A percentile compares a stretch with the other conserved stretches of the same genome.
These are phyloP conservation scores for Mrakia gelida DNA, from an alignment of 768 basidiomycete species.

Conservation along the genomic window DNA sequence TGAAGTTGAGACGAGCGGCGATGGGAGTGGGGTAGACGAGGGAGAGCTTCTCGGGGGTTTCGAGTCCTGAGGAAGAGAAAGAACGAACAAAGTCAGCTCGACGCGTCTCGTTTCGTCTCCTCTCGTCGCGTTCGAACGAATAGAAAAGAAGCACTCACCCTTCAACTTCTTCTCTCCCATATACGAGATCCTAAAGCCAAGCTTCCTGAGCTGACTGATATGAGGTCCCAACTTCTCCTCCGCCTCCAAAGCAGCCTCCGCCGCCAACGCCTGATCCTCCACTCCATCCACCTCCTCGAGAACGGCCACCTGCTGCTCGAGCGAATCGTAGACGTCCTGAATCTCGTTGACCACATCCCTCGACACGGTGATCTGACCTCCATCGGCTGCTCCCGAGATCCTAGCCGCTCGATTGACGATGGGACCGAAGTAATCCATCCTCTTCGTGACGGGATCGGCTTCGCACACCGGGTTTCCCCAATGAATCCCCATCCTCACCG, in stretches of 20 bases:
- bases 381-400: slow-evolving; percentile 73
- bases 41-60: slow-evolving; percentile 70
- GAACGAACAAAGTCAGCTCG: not conserved
- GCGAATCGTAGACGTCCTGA: slow-evolving; percentile 58
- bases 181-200: slow-evolving; percentile 65
- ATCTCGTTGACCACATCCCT: slow-evolving; percentile 63
- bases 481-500: slow-evolving; percentile 96
- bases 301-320: slow-evolving; percentile 49
- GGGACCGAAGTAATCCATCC: slow-evolving; percentile 98
- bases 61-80: slow-evolving; percentile 21
- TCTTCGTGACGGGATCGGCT: slow-evolving; percentile 78
- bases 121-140: not conserved
- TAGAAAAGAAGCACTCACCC: slow-evolving; percentile 48
- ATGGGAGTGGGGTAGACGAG: slow-evolving; percentile 72
- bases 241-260: slow-evolving; percentile 34
- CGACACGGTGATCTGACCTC: slow-evolving; percentile 91
- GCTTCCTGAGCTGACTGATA: slow-evolving; percentile 67
- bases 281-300: slow-evolving; percentile 57
- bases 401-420: slow-evolving; percentile 92
- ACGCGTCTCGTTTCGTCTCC: not conserved
- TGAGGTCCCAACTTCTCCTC: slow-evolving; percentile 38
- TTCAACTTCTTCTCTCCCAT: slow-evolving; percentile 90
- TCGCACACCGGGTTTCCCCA: slow-evolving; percentile 86
- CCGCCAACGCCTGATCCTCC: slow-evolving; percentile 42
- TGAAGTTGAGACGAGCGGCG: slow-evolving; percentile 62